Evolutionary conservation across 2,329 filamentous ascomycete genomes (phyloP).

Genomic region (Meredithiella fracta): DNA sequence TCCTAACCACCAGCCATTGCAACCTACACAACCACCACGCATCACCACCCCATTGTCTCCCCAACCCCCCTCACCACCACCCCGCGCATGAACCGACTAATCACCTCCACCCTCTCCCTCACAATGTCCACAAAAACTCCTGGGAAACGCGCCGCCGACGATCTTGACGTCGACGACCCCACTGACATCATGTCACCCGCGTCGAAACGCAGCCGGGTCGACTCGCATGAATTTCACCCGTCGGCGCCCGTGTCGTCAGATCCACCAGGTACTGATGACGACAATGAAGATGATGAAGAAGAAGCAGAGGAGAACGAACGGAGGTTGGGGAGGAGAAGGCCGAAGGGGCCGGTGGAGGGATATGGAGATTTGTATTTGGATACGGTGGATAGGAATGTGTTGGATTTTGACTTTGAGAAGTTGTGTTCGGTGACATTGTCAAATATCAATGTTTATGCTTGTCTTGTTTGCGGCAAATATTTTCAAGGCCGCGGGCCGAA

Average conservation of each 20-base stretch:
- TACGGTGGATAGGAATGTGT: conserved; percentile 79
- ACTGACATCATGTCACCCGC: conserved; percentile 38
- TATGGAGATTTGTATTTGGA: conserved; percentile 96
- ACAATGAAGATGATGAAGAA: conserved; percentile 23
- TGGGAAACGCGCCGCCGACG: conserved; percentile 36
- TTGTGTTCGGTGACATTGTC: conserved; percentile 89
- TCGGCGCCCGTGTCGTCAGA: conserved; percentile 15
- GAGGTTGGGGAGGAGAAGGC: background rate
- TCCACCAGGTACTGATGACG: conserved; percentile 6
- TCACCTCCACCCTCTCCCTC: background rate
- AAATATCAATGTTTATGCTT: conserved; percentile 98
- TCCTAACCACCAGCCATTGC: background rate
- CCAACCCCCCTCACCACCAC: background rate
- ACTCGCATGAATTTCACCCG: conserved; percentile 19
- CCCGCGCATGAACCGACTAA: background rate
- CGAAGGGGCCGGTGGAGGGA: conserved; percentile 57
- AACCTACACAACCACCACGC: background rate
- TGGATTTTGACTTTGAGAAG: conserved; percentile 99
- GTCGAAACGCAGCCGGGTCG: conserved; percentile 39
- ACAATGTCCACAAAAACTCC: conserved; percentile 1
- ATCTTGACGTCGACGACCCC: conserved; percentile 29
- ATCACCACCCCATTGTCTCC: background rate
- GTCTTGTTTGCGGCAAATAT: conserved; percentile 93
- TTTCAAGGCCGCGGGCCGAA: conserved; percentile 87
- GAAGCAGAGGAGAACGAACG: conserved; percentile 24